Conservation (phyloP, 2,329 filamentous ascomycete genomes). For the Didymella keratinophila region DNA sequence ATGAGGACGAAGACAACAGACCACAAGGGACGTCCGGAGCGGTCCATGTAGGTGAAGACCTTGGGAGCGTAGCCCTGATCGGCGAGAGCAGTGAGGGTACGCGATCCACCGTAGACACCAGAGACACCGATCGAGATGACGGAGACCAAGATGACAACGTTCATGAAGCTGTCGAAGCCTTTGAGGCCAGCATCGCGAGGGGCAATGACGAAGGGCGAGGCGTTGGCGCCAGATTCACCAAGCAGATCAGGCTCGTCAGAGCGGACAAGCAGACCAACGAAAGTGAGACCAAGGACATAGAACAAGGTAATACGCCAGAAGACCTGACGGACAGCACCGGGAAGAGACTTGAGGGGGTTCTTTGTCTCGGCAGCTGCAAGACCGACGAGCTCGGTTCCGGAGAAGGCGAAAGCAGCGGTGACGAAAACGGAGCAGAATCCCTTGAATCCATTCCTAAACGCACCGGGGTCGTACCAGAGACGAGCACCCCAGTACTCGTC, state of each 20-base stretch:
- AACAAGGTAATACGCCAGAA: constrained; percentile 60
- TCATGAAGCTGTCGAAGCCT: constrained; percentile 70
- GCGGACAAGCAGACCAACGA: constrained; percentile 55
- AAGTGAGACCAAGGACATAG: constrained; percentile 55
- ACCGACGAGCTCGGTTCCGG: constrained; percentile 69
- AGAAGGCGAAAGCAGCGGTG: constrained; percentile 69
- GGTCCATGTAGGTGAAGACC: constrained; percentile 81
- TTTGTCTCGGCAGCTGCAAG: constrained; percentile 66
- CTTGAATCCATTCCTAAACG: constrained; percentile 76
- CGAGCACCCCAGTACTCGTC: constrained; percentile 68
- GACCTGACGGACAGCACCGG: constrained; percentile 55
- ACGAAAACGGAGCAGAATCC: constrained; percentile 70
- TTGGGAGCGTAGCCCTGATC: constrained; percentile 72
- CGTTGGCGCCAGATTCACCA: constrained; percentile 49
- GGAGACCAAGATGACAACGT: constrained; percentile 69
- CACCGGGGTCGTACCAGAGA: constrained; percentile 68
- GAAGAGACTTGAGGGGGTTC: constrained; percentile 61
- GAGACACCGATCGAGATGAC: constrained; percentile 68
- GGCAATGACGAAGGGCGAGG: constrained; percentile 72
- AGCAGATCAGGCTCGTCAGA: constrained; percentile 47
- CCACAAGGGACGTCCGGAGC: constrained; percentile 78
- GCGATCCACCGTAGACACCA: constrained; percentile 64
- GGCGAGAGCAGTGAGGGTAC: constrained; percentile 64
- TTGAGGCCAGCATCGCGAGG: constrained; percentile 67
- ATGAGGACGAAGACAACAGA: constrained; percentile 72